A percentile compares a stretch with the other conserved stretches of the same genome.
Evolutionary conservation across 495 filamentous ascomycete species (phyloP).

Genomic region (Hypoxylon lenormandii): DNA sequence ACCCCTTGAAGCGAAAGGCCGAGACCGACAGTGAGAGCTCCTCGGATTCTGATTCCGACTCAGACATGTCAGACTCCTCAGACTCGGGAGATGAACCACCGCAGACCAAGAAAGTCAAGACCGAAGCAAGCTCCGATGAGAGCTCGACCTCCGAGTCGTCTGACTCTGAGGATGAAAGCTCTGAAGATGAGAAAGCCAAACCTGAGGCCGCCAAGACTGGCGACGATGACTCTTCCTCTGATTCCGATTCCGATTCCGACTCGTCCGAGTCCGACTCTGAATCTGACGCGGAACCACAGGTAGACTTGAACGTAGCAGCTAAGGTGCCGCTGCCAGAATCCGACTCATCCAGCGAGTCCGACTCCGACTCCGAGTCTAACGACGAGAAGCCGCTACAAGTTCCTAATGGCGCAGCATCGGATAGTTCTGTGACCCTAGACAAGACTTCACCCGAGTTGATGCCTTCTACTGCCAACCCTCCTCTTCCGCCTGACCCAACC

Average conservation of each 20-base stretch:
- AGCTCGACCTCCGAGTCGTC: slow-evolving; percentile 54
- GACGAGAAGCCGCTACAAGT: slow-evolving; percentile 49
- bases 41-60: slow-evolving; percentile 56
- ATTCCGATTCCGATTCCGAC: slow-evolving; percentile 61
- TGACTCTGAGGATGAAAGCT: slow-evolving; percentile 57
- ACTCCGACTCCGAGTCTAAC: slow-evolving; percentile 53
- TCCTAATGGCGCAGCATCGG: slow-evolving; percentile 40
- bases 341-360: slow-evolving; percentile 53
- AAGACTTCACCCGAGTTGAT: slow-evolving; percentile 57
- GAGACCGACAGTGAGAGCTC: slow-evolving; percentile 62
- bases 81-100: slow-evolving; percentile 52
- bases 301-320: slow-evolving; percentile 63
- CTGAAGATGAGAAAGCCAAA: slow-evolving; percentile 50
- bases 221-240: slow-evolving; percentile 53
- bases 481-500: slow-evolving; percentile 64
- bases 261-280: slow-evolving; percentile 60
- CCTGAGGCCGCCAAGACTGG: slow-evolving; percentile 43
- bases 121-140: slow-evolving; percentile 40
- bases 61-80: slow-evolving; percentile 47
- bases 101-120: slow-evolving; percentile 57
- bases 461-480: slow-evolving; percentile 50
- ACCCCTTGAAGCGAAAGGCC: slow-evolving; percentile 74
- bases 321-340: slow-evolving; percentile 62
- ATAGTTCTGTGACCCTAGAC: slow-evolving; percentile 58
- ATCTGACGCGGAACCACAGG: slow-evolving; percentile 47